Evolutionary conservation across 192 early-diverging fungal species (phyloP).

Genomic region (Coemansia sp.): DNA sequence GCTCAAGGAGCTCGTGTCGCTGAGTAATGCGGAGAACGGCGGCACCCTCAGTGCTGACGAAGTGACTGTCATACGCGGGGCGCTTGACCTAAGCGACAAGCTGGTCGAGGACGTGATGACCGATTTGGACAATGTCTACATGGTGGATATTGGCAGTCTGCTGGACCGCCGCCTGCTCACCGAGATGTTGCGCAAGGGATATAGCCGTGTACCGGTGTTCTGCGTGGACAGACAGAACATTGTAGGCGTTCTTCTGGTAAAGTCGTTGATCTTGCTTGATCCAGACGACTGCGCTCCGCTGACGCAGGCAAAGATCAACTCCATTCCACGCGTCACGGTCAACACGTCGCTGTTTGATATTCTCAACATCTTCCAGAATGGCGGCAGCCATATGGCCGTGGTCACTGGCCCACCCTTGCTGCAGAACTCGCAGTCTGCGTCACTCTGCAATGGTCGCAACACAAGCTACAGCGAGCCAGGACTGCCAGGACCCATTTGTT

Average conservation of each 20-base stretch:
- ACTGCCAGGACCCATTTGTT: background rate
- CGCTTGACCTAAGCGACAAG: constrained; percentile 75
- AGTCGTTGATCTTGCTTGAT: constrained; percentile 72
- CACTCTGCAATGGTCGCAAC: background rate
- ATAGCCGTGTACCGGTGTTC: constrained; percentile 77
- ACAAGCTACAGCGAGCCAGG: background rate
- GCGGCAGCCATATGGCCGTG: constrained; percentile 78
- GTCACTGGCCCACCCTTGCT: constrained; percentile 53
- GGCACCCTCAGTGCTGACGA: constrained; percentile 75
- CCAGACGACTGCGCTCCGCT: constrained; percentile 68
- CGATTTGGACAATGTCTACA: constrained; percentile 68
- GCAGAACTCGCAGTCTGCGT: background rate
- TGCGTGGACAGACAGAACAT: constrained; percentile 60
- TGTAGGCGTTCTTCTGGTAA: constrained; percentile 79
- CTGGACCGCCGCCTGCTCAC: constrained; percentile 60
- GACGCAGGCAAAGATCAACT: constrained; percentile 57
- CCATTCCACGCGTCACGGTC: constrained; percentile 52
- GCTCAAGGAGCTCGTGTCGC: constrained; percentile 77
- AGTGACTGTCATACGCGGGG: constrained; percentile 76
- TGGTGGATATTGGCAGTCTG: constrained; percentile 61
- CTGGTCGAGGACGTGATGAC: constrained; percentile 70
- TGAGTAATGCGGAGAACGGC: constrained; percentile 68
- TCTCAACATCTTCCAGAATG: constrained; percentile 81
- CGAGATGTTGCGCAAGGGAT: constrained; percentile 67
- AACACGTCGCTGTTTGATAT: constrained; percentile 63